Evolutionary conservation across 1,284 basidiomycete species (phyloP).

Genomic region (Omphalotus olearius): DNA sequence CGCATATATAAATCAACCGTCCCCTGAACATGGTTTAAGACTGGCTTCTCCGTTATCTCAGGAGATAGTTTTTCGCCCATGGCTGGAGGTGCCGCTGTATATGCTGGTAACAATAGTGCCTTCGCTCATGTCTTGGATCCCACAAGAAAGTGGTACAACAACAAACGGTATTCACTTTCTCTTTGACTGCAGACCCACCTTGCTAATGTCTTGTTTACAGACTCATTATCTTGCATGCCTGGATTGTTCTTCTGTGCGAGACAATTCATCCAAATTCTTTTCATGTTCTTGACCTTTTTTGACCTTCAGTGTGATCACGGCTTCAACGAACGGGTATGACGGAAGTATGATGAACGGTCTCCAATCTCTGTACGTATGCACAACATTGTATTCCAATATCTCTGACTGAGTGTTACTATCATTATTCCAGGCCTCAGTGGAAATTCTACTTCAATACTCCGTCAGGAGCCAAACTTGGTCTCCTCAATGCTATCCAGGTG

Average conservation of each 20-base stretch:
- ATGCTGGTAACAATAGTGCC: conserved; percentile 30
- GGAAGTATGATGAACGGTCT: conserved; percentile 77
- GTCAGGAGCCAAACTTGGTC: conserved; percentile 52
- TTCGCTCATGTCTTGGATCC: conserved; percentile 60
- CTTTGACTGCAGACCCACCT: not conserved
- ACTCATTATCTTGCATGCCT: conserved; percentile 58
- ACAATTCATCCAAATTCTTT: not conserved
- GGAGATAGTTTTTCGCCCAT: conserved; percentile 25
- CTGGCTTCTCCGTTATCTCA: conserved; percentile 24
- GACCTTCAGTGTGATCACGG: conserved; percentile 57
- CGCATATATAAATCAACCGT: conserved; percentile 10
- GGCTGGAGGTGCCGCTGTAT: conserved; percentile 49
- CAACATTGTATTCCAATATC: not conserved
- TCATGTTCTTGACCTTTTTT: not conserved
- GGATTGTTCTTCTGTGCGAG: conserved; percentile 63
- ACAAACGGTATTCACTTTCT: conserved; percentile 46
- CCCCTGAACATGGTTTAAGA: conserved; percentile 23
- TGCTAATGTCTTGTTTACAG: conserved; percentile 27
- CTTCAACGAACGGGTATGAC: conserved; percentile 75
- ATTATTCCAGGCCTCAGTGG: conserved; percentile 40
- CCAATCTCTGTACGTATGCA: conserved; percentile 42
- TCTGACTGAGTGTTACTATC: not conserved
- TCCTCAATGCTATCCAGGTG: conserved; percentile 76
- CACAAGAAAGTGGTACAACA: conserved; percentile 67
- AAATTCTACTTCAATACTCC: conserved; percentile 52